Evolutionary conservation across 352 stramenopile genomes (phyloP).

Genomic region (Pythium grandisporangium): DNA sequence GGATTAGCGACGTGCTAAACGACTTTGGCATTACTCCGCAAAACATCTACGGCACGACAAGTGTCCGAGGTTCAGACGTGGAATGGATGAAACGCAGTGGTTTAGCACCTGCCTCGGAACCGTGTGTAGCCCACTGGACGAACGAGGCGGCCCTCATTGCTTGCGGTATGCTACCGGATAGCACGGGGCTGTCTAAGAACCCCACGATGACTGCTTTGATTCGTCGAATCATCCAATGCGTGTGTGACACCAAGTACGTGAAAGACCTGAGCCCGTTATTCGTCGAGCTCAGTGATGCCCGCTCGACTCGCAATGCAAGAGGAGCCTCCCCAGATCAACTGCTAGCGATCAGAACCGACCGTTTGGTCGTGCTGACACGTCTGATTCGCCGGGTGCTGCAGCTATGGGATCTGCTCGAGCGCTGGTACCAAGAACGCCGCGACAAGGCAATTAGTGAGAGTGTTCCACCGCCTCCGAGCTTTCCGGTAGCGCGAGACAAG

Average conservation of each 20-base stretch:
- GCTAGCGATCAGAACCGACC: conserved; percentile 4
- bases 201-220: neutral
- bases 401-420: neutral
- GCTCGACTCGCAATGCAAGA: too few species aligned
- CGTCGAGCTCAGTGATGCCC: too few species aligned
- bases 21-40: neutral
- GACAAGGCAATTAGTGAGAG: neutral
- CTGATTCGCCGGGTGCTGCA: conserved; percentile 1
- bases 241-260: too few species aligned
- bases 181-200: neutral
- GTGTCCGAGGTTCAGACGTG: neutral
- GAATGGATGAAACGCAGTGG: neutral
- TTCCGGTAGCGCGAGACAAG: neutral
- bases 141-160: too few species aligned
- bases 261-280: too few species aligned
- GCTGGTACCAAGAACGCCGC: neutral
- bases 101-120: neutral
- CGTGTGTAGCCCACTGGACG: conserved; percentile 1
- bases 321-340: too few species aligned
- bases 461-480: neutral
- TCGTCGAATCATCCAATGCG: too few species aligned
- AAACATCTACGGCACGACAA: neutral
- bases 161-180: too few species aligned
- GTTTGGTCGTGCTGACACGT: conserved; percentile 1
- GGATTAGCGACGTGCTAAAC: neutral